Base-by-base conservation (phyloP, 805 yeast genomes). In the Kuraishia ogatae region DNA sequence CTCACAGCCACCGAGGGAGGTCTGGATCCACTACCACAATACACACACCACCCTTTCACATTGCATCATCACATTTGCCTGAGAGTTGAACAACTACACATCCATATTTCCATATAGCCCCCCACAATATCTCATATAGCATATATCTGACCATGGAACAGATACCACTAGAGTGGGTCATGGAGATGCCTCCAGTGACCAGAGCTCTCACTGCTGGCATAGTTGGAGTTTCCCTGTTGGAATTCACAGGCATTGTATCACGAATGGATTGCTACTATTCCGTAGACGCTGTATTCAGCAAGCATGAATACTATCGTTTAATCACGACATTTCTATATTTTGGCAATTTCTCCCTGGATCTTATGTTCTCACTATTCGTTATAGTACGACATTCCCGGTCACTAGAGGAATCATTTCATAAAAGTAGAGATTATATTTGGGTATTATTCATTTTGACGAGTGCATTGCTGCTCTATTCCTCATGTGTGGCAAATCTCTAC, bases 131-230 rank as follows among this genome's bases (percentile, higher is more conserved):
- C 21, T 17, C 23, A 5, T 26, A 50, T 17, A 35, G 20, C 20
- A 15, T 17, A n/a, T 7, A 19, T 21, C 15, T 17, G 7, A 19
- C 15, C 20, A 50, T 51, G 53, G 53, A 39, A 15, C 19, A 11
- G 17, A 19, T 21, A 21, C n/a, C 23, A 39, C 15, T 35, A 20
- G 76, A 75, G 53, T 69, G 73, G 74, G 47, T 74, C 43, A 68
- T 65, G 63, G 77, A 72, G 48, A 65, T 75, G 1, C 82, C 82
- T 2, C 75, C 78, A 1, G 77, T 78, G 21, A 79, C 83, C 2
- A 61, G 79, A 51, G 55, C 61, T 6, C 71, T 74, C 66, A 56
- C 71, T 1, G 48, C 66, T 0, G 69, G 70, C 2, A 62, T 75
- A 2, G 61, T 69, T 1, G 64, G 64, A 2, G 60, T 71, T 17